Evolutionary conservation across 768 basidiomycete genomes (phyloP).

Genomic region (Collybia mongolica): DNA sequence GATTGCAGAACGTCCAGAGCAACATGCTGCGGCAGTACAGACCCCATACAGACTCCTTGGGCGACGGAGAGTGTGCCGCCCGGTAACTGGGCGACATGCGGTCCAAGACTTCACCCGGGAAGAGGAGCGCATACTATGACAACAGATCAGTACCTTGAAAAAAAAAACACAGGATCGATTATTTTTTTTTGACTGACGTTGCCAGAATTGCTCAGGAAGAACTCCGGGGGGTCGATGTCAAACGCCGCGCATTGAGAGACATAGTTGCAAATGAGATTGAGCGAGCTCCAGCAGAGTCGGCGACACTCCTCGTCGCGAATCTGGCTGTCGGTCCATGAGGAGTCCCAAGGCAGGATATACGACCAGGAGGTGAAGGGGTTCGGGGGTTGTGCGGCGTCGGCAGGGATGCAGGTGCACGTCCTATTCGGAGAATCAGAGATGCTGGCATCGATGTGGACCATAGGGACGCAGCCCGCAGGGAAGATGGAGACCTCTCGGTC

Average conservation of each 20-base stretch:
- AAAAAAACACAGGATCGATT: background rate
- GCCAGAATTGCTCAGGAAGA: slow-evolving; percentile 61
- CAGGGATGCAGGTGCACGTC: slow-evolving; percentile 48
- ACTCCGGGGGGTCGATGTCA: slow-evolving; percentile 52
- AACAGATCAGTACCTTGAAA: slow-evolving; percentile 8
- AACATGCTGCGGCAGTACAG: slow-evolving; percentile 82
- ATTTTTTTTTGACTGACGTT: slow-evolving; percentile 61
- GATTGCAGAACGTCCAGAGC: slow-evolving; percentile 71
- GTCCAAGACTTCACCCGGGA: slow-evolving; percentile 71
- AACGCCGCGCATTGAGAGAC: slow-evolving; percentile 69
- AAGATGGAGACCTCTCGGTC: slow-evolving; percentile 56
- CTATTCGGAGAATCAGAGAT: slow-evolving; percentile 23
- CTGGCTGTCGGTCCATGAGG: slow-evolving; percentile 52
- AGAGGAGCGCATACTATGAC: slow-evolving; percentile 59
- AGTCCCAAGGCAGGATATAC: slow-evolving; percentile 61
- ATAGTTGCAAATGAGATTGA: slow-evolving; percentile 66
- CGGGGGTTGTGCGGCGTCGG: slow-evolving; percentile 30
- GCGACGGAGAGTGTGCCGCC: slow-evolving; percentile 44
- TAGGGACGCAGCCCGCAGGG: slow-evolving; percentile 48
- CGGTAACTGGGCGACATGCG: slow-evolving; percentile 40
- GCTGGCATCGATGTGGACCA: slow-evolving; percentile 34
- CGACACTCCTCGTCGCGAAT: slow-evolving; percentile 68
- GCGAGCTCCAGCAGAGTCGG: slow-evolving; percentile 75
- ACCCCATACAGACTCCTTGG: slow-evolving; percentile 81
- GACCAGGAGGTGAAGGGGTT: slow-evolving; percentile 44